A percentile compares a stretch with the other conserved stretches of the same genome.
phyloP scores from a whole-genome alignment of 495 filamentous ascomycete species.

The Staphylotrichum longicolle region DNA sequence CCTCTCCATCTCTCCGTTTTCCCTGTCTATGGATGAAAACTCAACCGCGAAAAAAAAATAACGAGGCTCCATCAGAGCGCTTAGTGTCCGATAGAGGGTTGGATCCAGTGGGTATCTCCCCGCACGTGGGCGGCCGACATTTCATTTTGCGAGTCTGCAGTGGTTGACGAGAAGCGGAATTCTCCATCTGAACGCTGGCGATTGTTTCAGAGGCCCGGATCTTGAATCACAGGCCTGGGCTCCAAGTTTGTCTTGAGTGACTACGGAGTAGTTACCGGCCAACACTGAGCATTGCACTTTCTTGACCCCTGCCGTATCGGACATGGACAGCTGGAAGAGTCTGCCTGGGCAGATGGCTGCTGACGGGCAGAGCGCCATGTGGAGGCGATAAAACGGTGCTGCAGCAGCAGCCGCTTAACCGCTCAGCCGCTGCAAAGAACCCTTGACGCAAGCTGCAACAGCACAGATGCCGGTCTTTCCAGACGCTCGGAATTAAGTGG shows the following conservation, averaged over 20 bases:
- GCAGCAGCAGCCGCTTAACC: background rate
- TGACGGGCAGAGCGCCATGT: background rate
- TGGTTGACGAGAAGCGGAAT: too few relatives aligned
- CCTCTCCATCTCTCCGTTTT: background rate
- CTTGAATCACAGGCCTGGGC: too few relatives aligned
- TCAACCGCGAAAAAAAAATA: background rate
- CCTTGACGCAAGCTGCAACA: background rate
- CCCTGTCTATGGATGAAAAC: background rate
- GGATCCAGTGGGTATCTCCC: background rate
- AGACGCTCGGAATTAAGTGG: too few relatives aligned
- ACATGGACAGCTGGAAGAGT: too few relatives aligned
- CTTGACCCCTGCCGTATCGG: too few relatives aligned
- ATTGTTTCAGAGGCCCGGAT: too few relatives aligned
- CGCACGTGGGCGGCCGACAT: slow-evolving; percentile 11
- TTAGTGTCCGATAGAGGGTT: background rate
- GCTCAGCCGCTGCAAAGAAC: background rate
- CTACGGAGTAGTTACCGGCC: too few relatives aligned
- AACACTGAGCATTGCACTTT: too few relatives aligned
- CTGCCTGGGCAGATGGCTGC: too few relatives aligned
- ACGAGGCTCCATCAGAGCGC: background rate
- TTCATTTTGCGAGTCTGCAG: background rate
- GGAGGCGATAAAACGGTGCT: background rate
- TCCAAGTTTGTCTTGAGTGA: too few relatives aligned
- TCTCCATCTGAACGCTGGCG: too few relatives aligned
- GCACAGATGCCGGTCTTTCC: too few relatives aligned